Evolutionary conservation across 164 flowering plant genomes (phyloP).

Genomic region (Tetrastigma voinierianum): DNA sequence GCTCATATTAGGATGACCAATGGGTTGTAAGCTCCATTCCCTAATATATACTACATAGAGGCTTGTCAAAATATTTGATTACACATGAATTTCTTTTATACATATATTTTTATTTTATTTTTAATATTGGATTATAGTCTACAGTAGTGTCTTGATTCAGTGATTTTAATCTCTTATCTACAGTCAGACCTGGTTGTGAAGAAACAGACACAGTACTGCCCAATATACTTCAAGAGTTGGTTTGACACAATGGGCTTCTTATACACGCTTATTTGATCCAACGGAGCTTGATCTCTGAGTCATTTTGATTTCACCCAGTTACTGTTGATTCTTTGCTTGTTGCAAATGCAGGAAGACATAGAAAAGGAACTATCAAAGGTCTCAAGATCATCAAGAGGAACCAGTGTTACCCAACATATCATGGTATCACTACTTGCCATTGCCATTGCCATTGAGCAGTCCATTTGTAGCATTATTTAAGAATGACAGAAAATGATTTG

Average conservation of each 20-base stretch:
- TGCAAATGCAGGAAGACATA: slow-evolving; percentile 79
- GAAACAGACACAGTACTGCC: slow-evolving; percentile 76
- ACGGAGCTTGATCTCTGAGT: too few species aligned
- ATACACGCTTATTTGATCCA: too few species aligned
- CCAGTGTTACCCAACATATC: slow-evolving; percentile 59
- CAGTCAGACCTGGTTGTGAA: slow-evolving; percentile 96
- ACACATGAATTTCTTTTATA: too few species aligned
- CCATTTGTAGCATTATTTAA: too few species aligned
- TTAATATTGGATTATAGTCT: too few species aligned
- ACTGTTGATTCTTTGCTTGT: slow-evolving; percentile 11
- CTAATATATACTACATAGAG: too few species aligned
- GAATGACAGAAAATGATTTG: too few species aligned
- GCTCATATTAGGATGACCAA: too few species aligned
- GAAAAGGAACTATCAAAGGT: slow-evolving; percentile 71
- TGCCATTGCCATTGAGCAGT: background rate
- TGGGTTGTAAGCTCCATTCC: too few species aligned
- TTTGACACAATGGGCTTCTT: slow-evolving; percentile 11
- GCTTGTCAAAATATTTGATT: too few species aligned
- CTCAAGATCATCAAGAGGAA: slow-evolving; percentile 60
- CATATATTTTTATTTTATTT: too few species aligned
- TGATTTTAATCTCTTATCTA: slow-evolving; percentile 7
- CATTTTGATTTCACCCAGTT: background rate
- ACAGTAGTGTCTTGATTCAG: too few species aligned
- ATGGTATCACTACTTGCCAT: slow-evolving; percentile 44
- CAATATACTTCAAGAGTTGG: slow-evolving; percentile 89